phyloP scores from a whole-genome alignment of 345 rosid species.

The Lepidium aucheri region DNA sequence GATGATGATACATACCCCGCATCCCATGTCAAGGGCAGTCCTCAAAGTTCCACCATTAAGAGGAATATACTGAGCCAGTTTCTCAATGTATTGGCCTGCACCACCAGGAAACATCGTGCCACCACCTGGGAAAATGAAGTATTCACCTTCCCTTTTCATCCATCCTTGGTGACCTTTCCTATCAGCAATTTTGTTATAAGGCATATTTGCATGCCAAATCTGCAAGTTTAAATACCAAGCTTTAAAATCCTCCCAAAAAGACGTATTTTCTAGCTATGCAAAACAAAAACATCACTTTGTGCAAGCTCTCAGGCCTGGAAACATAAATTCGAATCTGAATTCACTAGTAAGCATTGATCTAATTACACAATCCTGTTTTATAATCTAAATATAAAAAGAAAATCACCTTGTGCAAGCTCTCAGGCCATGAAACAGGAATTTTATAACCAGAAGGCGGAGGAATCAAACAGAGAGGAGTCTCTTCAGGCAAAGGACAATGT shows the following conservation, averaged over 20 bases:
- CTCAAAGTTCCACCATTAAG: slow-evolving; percentile 59
- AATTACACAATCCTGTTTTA: background rate
- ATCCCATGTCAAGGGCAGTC: slow-evolving; percentile 99
- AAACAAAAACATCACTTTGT: no score
- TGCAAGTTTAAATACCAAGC: background rate
- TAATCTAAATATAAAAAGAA: background rate
- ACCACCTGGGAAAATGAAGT: slow-evolving; percentile 94
- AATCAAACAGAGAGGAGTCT: slow-evolving; percentile 79
- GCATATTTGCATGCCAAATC: slow-evolving; percentile 99
- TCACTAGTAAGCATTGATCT: background rate
- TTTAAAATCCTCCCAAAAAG: background rate
- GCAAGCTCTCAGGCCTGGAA: no score
- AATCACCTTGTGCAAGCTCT: slow-evolving; percentile 77
- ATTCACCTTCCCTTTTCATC: slow-evolving; percentile 84
- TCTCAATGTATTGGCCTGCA: slow-evolving; percentile 75
- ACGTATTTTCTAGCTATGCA: background rate
- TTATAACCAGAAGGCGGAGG: slow-evolving; percentile 80
- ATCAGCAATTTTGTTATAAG: slow-evolving; percentile 86
- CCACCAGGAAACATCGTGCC: slow-evolving; percentile 99
- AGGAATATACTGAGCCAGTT: slow-evolving; percentile 78
- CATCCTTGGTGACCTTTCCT: slow-evolving; percentile 99
- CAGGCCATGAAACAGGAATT: slow-evolving; percentile 82
- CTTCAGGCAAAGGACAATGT: slow-evolving; percentile 73
- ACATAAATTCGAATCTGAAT: background rate
- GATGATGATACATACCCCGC: slow-evolving; percentile 52